Evolutionary conservation across 371 early-diverging fungal species (phyloP), one percentile per base, ranked within the genome.

Genomic region (Batrachochytrium dendrobatidis): DNA sequence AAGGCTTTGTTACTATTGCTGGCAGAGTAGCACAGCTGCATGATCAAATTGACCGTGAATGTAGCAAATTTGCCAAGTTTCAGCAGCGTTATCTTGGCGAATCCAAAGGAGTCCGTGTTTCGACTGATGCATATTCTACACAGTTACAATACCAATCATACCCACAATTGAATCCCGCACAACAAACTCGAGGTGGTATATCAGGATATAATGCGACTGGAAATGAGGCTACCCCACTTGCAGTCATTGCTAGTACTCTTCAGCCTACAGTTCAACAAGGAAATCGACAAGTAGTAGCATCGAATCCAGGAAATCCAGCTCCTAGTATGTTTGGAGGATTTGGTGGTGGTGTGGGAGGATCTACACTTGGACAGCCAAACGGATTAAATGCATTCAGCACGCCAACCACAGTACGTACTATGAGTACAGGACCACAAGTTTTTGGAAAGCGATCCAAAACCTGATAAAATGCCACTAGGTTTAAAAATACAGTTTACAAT

Each of bases 1-100:
- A 79, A 26, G 73, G 78, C 8, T 84, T 87, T 64, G 63, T 87
- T 18, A 75, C 82, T 22, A 62, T 86, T 29, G 81, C 85, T 1
- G 70, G 73, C 31, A 77, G 74, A 46, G 80, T 85, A 5, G 83
- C 86, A 12, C 59, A 66, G 17, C 68, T 83, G 17, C 82, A 87
- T 68, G 86, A 86, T 55, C 69, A 72, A 17, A 70, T 84, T 31
- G 66, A 67, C 34, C 69, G 71, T 49, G 68, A 71, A 56, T 70
- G 78, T 55, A 76, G 80, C 48, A 73, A 69, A 0, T 79, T 70
- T 35, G 72, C 69, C 4, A 63, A 64, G 56, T 79, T 69, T 61
- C 61, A 72, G 7, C 61, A 66, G 29, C 73, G 67, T 46, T 78
- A 69, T 63, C 70, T 69, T 58, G 77, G 76, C 12, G 76, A 74